These are phyloP conservation scores for Pseudozyma pruni DNA, from an alignment of 1,284 basidiomycete genomes.

Conservation along the genomic window DNA sequence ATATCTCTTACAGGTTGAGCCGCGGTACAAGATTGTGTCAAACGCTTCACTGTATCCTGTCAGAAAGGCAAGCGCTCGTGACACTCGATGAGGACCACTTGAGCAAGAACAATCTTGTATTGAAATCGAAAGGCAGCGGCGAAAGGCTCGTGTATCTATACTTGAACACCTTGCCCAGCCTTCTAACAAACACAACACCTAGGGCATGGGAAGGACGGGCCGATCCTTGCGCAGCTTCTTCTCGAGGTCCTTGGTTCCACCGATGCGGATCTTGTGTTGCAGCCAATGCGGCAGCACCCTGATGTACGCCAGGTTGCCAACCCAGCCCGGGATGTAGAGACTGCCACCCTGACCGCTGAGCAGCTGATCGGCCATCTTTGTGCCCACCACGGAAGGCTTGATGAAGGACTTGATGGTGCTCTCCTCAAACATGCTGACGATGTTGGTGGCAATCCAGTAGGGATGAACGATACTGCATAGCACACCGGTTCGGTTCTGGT, in stretches of 20 bases:
- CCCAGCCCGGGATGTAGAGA: conserved; percentile 37
- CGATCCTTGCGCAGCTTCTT: conserved; percentile 8
- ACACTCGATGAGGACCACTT: too few relatives aligned
- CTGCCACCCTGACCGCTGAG: conserved; percentile 37
- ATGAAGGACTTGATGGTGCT: conserved; percentile 26
- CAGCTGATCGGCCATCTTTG: conserved; percentile 28
- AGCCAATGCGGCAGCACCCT: conserved; percentile 21
- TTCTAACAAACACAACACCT: not conserved
- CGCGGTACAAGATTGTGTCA: too few relatives aligned
- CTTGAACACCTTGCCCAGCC: too few relatives aligned
- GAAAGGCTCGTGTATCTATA: too few relatives aligned
- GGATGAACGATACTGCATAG: conserved; percentile 26
- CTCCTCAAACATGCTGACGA: conserved; percentile 3
- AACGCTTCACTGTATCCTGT: too few relatives aligned
- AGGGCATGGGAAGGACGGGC: conserved; percentile 13
- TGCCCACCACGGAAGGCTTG: conserved; percentile 10
- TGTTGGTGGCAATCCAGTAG: conserved; percentile 25
- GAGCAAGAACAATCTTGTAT: too few relatives aligned
- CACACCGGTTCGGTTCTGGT: conserved; percentile 51
- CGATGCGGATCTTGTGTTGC: conserved; percentile 22
- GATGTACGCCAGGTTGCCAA: conserved; percentile 27
- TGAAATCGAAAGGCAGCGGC: too few relatives aligned
- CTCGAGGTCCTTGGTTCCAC: conserved; percentile 16
- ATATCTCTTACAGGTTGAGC: too few relatives aligned
- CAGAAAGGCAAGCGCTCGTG: too few relatives aligned